These are phyloP conservation scores for Amylocystis lapponica DNA, from an alignment of 768 basidiomycete genomes.

Conservation along the genomic window DNA sequence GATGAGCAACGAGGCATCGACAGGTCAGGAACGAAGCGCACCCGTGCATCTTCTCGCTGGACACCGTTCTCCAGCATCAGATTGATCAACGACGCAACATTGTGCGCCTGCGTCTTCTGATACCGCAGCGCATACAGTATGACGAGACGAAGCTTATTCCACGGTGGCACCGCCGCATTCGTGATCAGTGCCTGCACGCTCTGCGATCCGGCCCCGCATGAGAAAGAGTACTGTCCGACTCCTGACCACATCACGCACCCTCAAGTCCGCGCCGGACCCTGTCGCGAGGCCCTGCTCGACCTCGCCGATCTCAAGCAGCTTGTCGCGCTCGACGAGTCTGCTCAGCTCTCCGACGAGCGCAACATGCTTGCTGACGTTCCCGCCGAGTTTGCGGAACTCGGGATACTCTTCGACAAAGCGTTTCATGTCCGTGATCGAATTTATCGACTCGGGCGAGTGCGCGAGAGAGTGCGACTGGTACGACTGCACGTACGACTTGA, in stretches of 20 bases:
- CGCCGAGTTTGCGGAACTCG: conserved; percentile 92
- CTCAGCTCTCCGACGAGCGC: conserved; percentile 95
- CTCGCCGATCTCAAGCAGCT: conserved; percentile 85
- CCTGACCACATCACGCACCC: conserved; percentile 38
- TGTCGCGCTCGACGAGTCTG: conserved; percentile 79
- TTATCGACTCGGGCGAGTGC: conserved; percentile 73
- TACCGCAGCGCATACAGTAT: conserved; percentile 92
- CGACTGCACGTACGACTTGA: conserved; percentile 90
- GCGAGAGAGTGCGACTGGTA: conserved; percentile 83
- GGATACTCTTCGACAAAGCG: conserved; percentile 97
- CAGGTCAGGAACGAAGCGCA: conserved; percentile 21
- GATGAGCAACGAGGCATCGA: conserved; percentile 8
- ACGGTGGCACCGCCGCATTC: conserved; percentile 58
- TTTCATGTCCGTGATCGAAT: conserved; percentile 97
- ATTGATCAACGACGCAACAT: conserved; percentile 76
- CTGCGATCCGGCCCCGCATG: conserved; percentile 32
- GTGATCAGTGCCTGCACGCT: conserved; percentile 76
- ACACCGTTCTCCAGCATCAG: conserved; percentile 73
- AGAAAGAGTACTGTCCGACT: too few relatives aligned
- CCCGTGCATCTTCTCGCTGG: conserved; percentile 69
- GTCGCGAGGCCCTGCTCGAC: conserved; percentile 95
- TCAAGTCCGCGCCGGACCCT: conserved; percentile 84
- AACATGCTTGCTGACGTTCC: conserved; percentile 98
- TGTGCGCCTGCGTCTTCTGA: conserved; percentile 80
- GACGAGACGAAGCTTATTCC: conserved; percentile 85